Evolutionary conservation across 169 alveolate genomes (phyloP).

Genomic region (Plasmodium coatneyi): DNA sequence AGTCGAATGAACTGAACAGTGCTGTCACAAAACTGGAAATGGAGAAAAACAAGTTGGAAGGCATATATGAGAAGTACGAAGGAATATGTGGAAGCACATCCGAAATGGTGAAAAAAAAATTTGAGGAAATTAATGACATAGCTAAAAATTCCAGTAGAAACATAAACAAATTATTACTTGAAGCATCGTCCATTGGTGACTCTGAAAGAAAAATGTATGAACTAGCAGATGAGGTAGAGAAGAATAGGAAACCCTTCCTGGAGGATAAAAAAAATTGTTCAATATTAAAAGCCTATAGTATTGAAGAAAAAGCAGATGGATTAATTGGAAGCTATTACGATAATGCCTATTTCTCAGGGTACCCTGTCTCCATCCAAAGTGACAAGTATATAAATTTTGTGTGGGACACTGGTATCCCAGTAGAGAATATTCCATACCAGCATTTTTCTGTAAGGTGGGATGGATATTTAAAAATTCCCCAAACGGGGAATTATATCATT

Average conservation of each 20-base stretch:
- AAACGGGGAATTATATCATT: slow-evolving; percentile 86
- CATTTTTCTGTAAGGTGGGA: slow-evolving; percentile 91
- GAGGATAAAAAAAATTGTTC: slow-evolving; percentile 55
- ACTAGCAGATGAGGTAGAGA: slow-evolving; percentile 69
- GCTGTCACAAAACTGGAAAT: slow-evolving; percentile 57
- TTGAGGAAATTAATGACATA: slow-evolving; percentile 79
- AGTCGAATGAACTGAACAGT: slow-evolving; percentile 28
- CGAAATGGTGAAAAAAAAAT: slow-evolving; percentile 77
- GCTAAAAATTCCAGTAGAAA: slow-evolving; percentile 75
- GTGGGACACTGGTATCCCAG: slow-evolving; percentile 86
- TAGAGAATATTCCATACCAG: slow-evolving; percentile 87
- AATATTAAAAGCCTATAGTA: slow-evolving; percentile 65
- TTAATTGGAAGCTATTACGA: slow-evolving; percentile 85
- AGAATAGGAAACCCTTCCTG: slow-evolving; percentile 36
- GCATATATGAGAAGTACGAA: slow-evolving; percentile 64
- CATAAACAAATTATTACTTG: slow-evolving; percentile 36
- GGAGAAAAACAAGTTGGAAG: slow-evolving; percentile 45
- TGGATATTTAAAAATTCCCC: slow-evolving; percentile 88
- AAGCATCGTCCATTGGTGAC: slow-evolving; percentile 48
- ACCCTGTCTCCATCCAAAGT: slow-evolving; percentile 83
- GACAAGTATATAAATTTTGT: slow-evolving; percentile 78
- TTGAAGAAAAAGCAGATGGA: slow-evolving; percentile 85
- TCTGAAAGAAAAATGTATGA: slow-evolving; percentile 26
- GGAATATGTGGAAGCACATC: slow-evolving; percentile 79
- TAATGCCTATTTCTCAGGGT: slow-evolving; percentile 86